These are phyloP conservation scores for Phytophthora fragariae DNA, from an alignment of 352 stramenopile species.

Conservation along the genomic window DNA sequence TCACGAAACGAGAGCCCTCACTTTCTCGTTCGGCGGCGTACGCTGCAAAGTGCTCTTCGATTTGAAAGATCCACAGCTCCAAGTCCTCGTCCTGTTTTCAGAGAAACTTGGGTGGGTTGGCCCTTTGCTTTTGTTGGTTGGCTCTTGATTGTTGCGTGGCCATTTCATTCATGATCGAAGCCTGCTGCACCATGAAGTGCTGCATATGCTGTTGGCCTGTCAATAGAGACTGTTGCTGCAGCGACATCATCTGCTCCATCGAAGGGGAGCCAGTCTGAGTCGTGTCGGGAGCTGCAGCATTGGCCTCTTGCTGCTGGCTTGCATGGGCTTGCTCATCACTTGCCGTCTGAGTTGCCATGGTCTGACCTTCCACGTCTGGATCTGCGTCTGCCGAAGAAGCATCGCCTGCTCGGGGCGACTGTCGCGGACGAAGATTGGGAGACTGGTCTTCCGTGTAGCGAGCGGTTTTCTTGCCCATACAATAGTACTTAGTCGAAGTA, in stretches of 20 bases:
- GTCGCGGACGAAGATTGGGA: not conserved
- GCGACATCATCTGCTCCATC: not conserved
- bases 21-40: constrained; percentile 2
- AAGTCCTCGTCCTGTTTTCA: constrained; percentile 16
- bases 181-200: constrained; percentile 21
- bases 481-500: not conserved
- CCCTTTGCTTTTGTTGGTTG: constrained; percentile 25
- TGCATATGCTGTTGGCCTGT: constrained; percentile 11
- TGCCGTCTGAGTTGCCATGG: no score
- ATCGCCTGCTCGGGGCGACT: not conserved
- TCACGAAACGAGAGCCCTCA: constrained; percentile 9
- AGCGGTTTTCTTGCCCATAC: not conserved
- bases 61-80: constrained; percentile 21
- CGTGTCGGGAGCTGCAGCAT: not conserved
- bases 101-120: constrained; percentile 20
- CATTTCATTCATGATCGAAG: constrained; percentile 15
- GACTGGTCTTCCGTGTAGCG: not conserved
- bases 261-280: not conserved
- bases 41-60: constrained; percentile 16
- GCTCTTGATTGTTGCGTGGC: not conserved
- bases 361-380: no score
- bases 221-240: not conserved
- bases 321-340: constrained; percentile 1
- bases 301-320: constrained; percentile 11
- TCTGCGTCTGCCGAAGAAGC: not conserved